Conservation (phyloP, 1,284 basidiomycete species). For the Entoloma clypeatum region DNA sequence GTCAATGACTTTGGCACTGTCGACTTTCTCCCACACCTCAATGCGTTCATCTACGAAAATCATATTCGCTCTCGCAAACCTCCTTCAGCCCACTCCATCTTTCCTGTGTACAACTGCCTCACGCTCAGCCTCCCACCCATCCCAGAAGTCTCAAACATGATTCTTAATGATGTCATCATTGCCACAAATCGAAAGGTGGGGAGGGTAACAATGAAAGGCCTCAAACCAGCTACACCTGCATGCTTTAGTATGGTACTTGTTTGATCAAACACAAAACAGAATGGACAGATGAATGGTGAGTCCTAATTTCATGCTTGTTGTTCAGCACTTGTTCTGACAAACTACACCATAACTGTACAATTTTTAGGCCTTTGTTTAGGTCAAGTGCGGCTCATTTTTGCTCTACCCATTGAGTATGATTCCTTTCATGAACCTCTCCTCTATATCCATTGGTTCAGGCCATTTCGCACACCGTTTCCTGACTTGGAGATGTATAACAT, state of each 20-base stretch:
- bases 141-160: not conserved
- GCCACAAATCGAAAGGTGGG: slow-evolving; percentile 4
- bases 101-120: slow-evolving; percentile 9
- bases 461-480: not conserved
- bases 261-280: not conserved
- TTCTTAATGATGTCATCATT: slow-evolving; percentile 3
- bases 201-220: slow-evolving; percentile 1
- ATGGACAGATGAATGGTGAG: slow-evolving; percentile 8
- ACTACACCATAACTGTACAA: not conserved
- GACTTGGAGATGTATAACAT: slow-evolving; percentile 6
- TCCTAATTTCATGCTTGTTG: not conserved
- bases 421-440: slow-evolving; percentile 7
- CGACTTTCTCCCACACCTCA: slow-evolving; percentile 8
- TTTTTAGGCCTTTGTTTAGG: slow-evolving; percentile 4
- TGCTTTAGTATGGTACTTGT: slow-evolving; percentile 11
- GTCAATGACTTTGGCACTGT: no score
- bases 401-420: slow-evolving; percentile 1
- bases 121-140: slow-evolving; percentile 6
- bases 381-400: slow-evolving; percentile 10
- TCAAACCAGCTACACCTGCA: slow-evolving; percentile 5
- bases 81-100: not conserved
- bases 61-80: not conserved
- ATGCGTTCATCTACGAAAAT: not conserved
- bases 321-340: no score
- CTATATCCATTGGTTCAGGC: slow-evolving; percentile 13